phyloP scores from a whole-genome alignment of 805 yeast species.

The Starmerella vaccinii region DNA sequence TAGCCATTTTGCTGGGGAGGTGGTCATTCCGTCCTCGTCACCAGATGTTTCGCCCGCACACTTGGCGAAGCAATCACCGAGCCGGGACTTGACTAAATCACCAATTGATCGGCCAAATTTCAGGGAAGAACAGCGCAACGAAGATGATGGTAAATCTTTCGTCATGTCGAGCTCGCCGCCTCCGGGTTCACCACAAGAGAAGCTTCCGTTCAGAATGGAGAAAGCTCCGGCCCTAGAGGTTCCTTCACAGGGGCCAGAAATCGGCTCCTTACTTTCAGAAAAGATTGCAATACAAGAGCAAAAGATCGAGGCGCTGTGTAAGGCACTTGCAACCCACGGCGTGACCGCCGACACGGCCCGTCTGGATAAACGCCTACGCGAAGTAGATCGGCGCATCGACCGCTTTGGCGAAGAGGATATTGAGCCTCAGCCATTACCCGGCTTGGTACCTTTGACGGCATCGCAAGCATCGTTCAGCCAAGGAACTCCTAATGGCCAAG shows the following conservation, averaged over 20 bases:
- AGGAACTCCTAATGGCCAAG: not conserved
- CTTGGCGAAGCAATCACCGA: not conserved
- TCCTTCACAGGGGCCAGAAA: conserved; percentile 13
- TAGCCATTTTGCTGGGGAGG: not conserved
- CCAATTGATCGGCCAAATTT: not conserved
- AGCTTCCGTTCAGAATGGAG: conserved; percentile 1
- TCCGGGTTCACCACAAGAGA: not conserved
- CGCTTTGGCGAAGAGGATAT: conserved; percentile 9
- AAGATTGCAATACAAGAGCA: conserved; percentile 25
- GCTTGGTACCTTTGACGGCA: not conserved
- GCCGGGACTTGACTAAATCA: not conserved
- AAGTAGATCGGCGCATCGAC: conserved; percentile 18
- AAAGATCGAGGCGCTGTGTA: conserved; percentile 14
- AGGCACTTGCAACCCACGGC: not conserved
- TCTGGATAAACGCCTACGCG: conserved; percentile 16
- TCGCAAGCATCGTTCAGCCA: not conserved
- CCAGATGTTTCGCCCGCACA: not conserved
- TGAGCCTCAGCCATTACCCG: not conserved
- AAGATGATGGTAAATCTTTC: not conserved
- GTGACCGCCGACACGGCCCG: conserved; percentile 3
- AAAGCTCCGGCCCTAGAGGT: conserved; percentile 2
- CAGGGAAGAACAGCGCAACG: no score
- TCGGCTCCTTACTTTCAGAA: conserved; percentile 23
- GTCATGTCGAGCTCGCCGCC: not conserved
- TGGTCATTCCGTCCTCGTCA: not conserved